phyloP scores from a whole-genome alignment of 768 basidiomycete species.

The Russula sp. region DNA sequence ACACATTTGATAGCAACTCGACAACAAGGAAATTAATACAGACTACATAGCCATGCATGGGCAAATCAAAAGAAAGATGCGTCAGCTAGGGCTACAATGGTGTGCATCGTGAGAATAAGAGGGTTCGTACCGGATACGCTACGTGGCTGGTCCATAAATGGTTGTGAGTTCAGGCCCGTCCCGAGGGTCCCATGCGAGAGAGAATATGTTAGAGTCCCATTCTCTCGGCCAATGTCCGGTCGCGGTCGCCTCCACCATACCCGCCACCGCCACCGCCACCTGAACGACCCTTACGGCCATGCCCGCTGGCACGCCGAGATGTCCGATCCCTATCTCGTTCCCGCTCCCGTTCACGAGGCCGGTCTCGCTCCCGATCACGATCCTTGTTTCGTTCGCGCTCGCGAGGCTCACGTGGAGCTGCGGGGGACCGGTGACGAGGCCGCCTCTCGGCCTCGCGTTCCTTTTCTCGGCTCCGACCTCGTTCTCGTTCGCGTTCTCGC shows the following conservation, averaged over 20 bases:
- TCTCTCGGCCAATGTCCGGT: constrained; percentile 82
- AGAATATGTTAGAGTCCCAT: constrained; percentile 55
- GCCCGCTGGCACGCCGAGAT: constrained; percentile 16
- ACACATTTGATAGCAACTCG: constrained; percentile 26
- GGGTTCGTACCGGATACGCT: constrained; percentile 34
- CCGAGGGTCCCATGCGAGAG: constrained; percentile 14
- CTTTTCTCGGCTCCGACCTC: constrained; percentile 31
- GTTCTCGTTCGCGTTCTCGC: constrained; percentile 32
- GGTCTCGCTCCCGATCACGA: constrained; percentile 26
- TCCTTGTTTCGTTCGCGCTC: constrained; percentile 21
- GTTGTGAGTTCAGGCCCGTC: constrained; percentile 22
- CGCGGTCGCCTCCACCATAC: constrained; percentile 33
- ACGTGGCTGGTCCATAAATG: constrained; percentile 21
- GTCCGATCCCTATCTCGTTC: constrained; percentile 22
- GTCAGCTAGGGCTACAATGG: constrained; percentile 30
- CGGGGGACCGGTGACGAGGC: constrained; percentile 9
- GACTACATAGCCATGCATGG: constrained; percentile 21
- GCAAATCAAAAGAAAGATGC: constrained; percentile 16
- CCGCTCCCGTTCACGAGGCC: constrained; percentile 21
- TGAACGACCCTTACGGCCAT: constrained; percentile 28
- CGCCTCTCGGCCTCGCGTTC: constrained; percentile 22
- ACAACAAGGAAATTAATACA: constrained; percentile 32
- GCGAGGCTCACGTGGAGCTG: constrained; percentile 14
- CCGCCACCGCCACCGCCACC: constrained; percentile 28
- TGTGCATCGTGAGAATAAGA: constrained; percentile 14